Conservation (phyloP, 2,329 filamentous ascomycete genomes). For the Mariannaea elegans region DNA sequence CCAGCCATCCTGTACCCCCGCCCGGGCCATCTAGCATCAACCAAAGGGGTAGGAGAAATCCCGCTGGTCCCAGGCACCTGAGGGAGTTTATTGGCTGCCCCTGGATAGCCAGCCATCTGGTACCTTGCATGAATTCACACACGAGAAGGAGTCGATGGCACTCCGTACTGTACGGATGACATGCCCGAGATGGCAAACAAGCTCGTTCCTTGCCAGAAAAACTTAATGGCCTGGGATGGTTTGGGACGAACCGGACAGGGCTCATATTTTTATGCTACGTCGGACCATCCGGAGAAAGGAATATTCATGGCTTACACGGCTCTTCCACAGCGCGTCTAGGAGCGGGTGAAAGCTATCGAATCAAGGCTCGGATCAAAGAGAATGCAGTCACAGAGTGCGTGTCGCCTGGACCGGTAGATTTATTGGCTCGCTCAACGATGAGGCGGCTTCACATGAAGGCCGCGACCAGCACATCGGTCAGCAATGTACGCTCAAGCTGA, state of each 20-base stretch:
- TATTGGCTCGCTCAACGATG: background rate
- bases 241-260: conserved; percentile 25
- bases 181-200: conserved; percentile 33
- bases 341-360: background rate
- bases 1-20: background rate
- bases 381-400: background rate
- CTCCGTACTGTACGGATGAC: too few species aligned
- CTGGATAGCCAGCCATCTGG: conserved; percentile 21
- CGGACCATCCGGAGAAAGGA: conserved; percentile 24
- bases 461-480: conserved; percentile 4
- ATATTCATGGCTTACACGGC: background rate
- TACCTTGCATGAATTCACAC: conserved; percentile 36
- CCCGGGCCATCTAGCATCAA: background rate
- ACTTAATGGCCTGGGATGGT: conserved; percentile 31
- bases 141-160: background rate
- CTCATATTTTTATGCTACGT: conserved; percentile 17
- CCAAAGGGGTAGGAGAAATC: conserved; percentile 8
- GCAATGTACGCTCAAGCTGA: conserved; percentile 23
- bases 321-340: background rate
- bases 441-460: background rate
- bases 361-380: background rate
- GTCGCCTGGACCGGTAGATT: background rate
- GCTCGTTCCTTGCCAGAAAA: conserved; percentile 35
- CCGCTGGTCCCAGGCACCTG: conserved; percentile 36
- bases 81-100: conserved; percentile 40